Base-by-base conservation (phyloP, 768 basidiomycete species). In the Serendipita sp. region DNA sequence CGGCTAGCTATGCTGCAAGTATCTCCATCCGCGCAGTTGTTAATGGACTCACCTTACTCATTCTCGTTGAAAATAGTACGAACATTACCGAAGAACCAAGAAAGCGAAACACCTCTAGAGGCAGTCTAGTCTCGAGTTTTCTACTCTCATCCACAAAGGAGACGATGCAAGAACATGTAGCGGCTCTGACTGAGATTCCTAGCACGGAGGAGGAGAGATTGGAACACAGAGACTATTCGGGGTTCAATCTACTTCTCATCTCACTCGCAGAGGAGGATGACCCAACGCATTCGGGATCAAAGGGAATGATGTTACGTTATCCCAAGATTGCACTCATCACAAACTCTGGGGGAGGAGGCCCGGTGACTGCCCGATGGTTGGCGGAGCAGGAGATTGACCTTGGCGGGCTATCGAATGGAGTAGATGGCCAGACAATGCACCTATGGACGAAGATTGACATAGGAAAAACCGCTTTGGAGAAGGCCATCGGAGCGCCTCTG, bases 221-320 rank as follows among this genome's bases (percentile, higher is more conserved):
- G 33, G 44, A 42, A 63, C 56, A 58, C n/a, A 20, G 28, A 56
- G 61, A 74, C 67, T 89, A 82, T 70, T 85, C 88, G 51, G 90
- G 90, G 2, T 91, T 92, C 78, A 91, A 90, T 72, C 71, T 90
- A 30, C 75, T 90, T 64, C 79, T 90, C 64, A 75, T 91, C 63
- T 74, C 79, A 24, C 79, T 83, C 1, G 22, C 66, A 20, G 28
- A 17, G 26, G 34, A 65, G 58, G 68, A 42, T 11, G 31, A 48
- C 24, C 11, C 33, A 14, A 42, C 43, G 16, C 56, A 66, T 14
- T 3, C 51, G 24, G 50, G 38, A 45, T 51, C 22, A 7, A 38
- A 53, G 58, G 50, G 17, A 61, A 45, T 51, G 67, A 34, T 68
- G 83, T 48, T 68, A 71, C 28, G 84, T 82, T 69, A 79, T 82